Percentiles rank a stretch among this genome's conserved stretches.
Evolutionary conservation across 768 basidiomycete species (phyloP).

Genomic region (Lentinula sp.): DNA sequence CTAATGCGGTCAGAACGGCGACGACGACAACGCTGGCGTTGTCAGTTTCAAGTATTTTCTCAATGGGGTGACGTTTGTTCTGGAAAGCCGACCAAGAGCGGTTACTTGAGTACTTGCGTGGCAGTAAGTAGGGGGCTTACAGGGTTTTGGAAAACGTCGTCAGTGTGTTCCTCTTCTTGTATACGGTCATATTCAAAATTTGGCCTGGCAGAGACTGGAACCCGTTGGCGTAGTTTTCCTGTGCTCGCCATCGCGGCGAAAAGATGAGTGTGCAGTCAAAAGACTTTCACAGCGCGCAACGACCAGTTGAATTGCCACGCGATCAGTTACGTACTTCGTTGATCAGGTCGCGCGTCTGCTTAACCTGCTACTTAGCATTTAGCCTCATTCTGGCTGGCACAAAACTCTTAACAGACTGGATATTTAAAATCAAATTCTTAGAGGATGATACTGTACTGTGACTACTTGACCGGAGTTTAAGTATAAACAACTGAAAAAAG

Average conservation of each 20-base stretch:
- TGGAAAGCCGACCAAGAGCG: slow-evolving; percentile 10
- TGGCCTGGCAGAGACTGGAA: slow-evolving; percentile 3
- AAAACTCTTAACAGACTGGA: no score
- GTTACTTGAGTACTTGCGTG: slow-evolving; percentile 8
- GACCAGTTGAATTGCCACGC: not conserved
- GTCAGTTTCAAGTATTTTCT: slow-evolving; percentile 56
- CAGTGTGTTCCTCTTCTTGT: slow-evolving; percentile 49
- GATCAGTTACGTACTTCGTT: not conserved
- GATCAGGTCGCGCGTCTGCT: not conserved
- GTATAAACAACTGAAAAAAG: not conserved
- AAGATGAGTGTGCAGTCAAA: not conserved
- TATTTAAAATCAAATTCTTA: not conserved
- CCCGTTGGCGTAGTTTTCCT: slow-evolving; percentile 13
- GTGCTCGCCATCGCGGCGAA: slow-evolving; percentile 4
- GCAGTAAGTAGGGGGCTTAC: slow-evolving; percentile 25
- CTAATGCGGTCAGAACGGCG: slow-evolving; percentile 59
- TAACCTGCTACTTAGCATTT: not conserved
- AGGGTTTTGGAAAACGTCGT: slow-evolving; percentile 41
- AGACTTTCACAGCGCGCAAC: not conserved
- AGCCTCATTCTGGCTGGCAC: no score
- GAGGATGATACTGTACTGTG: not conserved
- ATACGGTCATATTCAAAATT: slow-evolving; percentile 24
- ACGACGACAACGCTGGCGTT: slow-evolving; percentile 61
- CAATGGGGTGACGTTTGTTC: slow-evolving; percentile 55
- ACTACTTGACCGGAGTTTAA: not conserved